phyloP scores from a whole-genome alignment of 1,284 basidiomycete genomes.

The Tremellales sp. region DNA sequence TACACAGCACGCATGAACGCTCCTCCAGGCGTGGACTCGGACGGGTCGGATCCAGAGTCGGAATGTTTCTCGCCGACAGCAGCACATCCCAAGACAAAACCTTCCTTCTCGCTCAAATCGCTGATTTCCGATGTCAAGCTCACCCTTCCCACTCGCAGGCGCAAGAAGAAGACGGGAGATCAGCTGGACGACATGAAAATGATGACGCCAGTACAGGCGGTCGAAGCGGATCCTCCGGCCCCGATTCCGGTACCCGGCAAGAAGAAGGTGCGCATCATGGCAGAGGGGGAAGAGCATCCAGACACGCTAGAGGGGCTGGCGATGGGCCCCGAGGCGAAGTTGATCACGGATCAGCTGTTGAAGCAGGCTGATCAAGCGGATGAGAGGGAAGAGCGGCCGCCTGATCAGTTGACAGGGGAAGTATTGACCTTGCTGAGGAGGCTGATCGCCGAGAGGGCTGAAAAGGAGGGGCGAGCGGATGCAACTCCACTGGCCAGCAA shows the following conservation, averaged over 20 bases:
- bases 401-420: conserved; percentile 9
- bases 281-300: conserved; percentile 11
- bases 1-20: conserved; percentile 22
- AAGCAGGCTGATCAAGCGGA: not conserved
- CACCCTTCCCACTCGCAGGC: conserved; percentile 4
- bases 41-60: conserved; percentile 11
- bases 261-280: conserved; percentile 13
- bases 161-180: not conserved
- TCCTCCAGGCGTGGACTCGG: conserved; percentile 20
- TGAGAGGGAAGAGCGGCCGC: not conserved
- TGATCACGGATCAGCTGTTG: not conserved
- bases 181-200: not conserved
- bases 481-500: too few relatives aligned
- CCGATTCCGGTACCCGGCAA: conserved; percentile 9
- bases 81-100: conserved; percentile 1
- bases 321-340: not conserved
- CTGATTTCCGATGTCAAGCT: too few relatives aligned
- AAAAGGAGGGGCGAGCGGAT: too few relatives aligned
- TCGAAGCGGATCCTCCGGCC: not conserved
- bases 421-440: conserved; percentile 13
- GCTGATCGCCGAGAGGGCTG: conserved; percentile 13
- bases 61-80: conserved; percentile 5
- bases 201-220: not conserved
- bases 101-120: conserved; percentile 16
- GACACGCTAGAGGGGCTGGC: too few relatives aligned